A percentile compares a stretch with the other conserved stretches of the same genome.
phyloP scores from a whole-genome alignment of 257 asterid genomes.

The Datura wrightii region DNA sequence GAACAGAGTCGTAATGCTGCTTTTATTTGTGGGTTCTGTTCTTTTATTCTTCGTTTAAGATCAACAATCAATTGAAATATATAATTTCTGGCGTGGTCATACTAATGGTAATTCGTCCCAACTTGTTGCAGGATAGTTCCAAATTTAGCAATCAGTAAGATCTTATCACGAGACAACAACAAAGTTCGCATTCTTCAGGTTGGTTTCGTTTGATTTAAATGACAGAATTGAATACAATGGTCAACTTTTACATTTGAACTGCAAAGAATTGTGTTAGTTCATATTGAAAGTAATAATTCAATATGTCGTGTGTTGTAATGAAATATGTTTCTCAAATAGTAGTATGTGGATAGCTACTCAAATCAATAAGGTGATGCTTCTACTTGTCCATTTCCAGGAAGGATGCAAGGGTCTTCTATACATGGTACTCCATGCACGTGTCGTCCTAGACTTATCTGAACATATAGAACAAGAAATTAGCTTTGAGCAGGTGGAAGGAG shows the following conservation, averaged over 20 bases:
- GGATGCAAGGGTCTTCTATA: constrained; percentile 96
- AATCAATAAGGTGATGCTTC: constrained; percentile 17
- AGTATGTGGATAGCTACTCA: neutral
- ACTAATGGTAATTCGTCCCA: neutral
- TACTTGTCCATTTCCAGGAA: constrained; percentile 60
- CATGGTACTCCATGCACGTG: constrained; percentile 98
- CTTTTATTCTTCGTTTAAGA: no score
- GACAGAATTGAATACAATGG: neutral
- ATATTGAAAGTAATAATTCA: neutral
- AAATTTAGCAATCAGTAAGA: constrained; percentile 94
- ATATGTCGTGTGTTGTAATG: neutral
- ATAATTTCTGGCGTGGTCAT: neutral
- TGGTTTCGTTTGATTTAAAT: constrained; percentile 22
- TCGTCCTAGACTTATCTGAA: constrained; percentile 84
- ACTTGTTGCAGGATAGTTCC: constrained; percentile 87
- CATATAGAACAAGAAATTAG: constrained; percentile 78
- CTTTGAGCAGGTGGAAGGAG: constrained; percentile 96
- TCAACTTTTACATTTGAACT: neutral
- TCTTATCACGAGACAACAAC: constrained; percentile 83
- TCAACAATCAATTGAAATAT: no score
- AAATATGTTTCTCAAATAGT: neutral
- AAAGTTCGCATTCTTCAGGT: constrained; percentile 97
- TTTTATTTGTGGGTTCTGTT: no score
- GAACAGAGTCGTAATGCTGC: no score
- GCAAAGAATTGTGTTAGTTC: neutral